phyloP scores from a whole-genome alignment of 139 green algal species.

The Ulvella scutata region DNA sequence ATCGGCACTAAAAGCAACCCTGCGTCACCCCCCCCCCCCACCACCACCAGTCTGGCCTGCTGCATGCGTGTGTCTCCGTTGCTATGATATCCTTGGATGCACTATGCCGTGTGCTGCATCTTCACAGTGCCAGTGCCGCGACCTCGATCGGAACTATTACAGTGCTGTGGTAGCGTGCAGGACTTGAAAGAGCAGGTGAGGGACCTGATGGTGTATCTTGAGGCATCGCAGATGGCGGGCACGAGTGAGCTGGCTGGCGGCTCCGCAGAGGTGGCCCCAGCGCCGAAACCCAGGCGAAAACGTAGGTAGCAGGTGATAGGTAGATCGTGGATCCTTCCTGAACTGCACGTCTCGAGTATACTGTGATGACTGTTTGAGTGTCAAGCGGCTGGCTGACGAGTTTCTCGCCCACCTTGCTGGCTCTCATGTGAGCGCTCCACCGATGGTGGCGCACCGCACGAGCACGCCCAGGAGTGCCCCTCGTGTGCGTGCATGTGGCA shows the following conservation, averaged over 20 bases:
- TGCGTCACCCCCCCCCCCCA: no score
- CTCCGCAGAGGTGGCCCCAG: background rate
- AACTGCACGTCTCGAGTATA: no score
- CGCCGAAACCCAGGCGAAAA: background rate
- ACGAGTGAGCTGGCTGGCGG: background rate
- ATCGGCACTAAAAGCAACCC: no score
- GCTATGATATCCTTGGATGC: background rate
- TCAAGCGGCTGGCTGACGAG: no score
- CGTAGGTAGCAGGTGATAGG: background rate
- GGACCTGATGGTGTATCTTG: conserved; percentile 66
- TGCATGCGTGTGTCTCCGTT: background rate
- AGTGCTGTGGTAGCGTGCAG: background rate
- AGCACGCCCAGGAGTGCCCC: no score
- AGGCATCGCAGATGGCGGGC: conserved; percentile 24
- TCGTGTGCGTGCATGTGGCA: no score
- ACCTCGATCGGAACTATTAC: background rate
- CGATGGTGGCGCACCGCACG: no score
- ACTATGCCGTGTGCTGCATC: background rate
- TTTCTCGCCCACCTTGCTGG: no score
- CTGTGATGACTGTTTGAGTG: no score
- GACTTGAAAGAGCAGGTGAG: conserved; percentile 39
- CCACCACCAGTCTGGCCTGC: background rate
- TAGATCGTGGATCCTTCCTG: no score
- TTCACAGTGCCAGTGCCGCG: conserved; percentile 4
- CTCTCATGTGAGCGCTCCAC: no score